Base-by-base conservation (phyloP, 2,329 filamentous ascomycete genomes). In the Penicillium janthinellum region DNA sequence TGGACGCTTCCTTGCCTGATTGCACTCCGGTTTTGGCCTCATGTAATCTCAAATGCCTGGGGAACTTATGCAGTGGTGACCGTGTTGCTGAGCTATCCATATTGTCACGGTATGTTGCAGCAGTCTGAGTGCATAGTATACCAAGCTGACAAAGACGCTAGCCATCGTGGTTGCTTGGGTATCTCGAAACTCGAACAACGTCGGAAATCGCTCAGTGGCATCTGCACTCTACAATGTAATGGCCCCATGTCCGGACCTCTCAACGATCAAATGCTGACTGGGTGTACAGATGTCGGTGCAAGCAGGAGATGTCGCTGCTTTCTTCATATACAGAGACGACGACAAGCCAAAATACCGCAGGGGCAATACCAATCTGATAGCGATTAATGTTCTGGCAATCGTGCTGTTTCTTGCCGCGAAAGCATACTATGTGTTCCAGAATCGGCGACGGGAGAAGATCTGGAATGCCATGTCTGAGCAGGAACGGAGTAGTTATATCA, bases 1-100 rank as follows among this genome's bases (percentile, higher is more conserved):
- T 90, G 87, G 87, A 77, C 81, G 2, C 73, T 89, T 3, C 86
- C 86, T 0, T 84, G 85, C 61, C 67, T 90, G 38, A 71, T 88
- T 34, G 80, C 82, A 0, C 74, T 87, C 64, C 61, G 66, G 1
- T 79, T 63, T 55, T 82, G 81, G 78, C 77, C 78, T 0, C 77
- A 78, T 2, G 64, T 76, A 0, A 72, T 78, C 62, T 64, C 70
- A 3, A 77, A 80, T 49, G 67, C 74, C 3, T 86, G 84, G 84
- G 42, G 31, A 34, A 25, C 42, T 8, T 53, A 35, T 17, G n/a
- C 5, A 48, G 47, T 31, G n/a, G 54, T 60, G 15, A 60, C 35
- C 15, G 45, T 49, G 3, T 17, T 49, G 31, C 31, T 49, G 5
- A 49, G 45, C 45, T 49, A 49, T 8, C 45, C 45, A 5, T 49